Percentiles rank a stretch among this genome's conserved stretches.
Conservation (phyloP, 139 green algal genomes). For the Yamagishiella unicocca region DNA sequence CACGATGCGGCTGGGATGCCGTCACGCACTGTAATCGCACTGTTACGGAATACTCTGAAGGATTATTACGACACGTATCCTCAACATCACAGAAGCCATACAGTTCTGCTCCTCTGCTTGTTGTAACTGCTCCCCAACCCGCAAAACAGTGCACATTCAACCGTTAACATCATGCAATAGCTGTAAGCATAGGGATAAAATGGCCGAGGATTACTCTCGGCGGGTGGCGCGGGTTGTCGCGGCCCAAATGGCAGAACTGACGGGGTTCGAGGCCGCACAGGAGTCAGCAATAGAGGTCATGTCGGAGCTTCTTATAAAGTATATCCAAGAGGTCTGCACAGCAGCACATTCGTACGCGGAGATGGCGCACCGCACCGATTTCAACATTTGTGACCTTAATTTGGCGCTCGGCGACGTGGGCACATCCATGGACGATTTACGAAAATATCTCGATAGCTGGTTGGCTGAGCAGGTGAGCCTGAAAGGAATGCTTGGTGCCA, state of each 20-base stretch:
- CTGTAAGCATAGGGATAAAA: too few relatives aligned
- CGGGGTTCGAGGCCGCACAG: slow-evolving; percentile 83
- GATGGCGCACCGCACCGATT: slow-evolving; percentile 76
- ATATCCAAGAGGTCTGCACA: slow-evolving; percentile 76
- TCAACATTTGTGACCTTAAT: slow-evolving; percentile 80
- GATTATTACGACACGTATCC: too few relatives aligned
- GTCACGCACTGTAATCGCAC: too few relatives aligned
- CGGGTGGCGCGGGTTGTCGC: slow-evolving; percentile 69
- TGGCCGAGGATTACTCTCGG: slow-evolving; percentile 81
- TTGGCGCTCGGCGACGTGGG: slow-evolving; percentile 85
- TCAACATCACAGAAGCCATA: too few relatives aligned
- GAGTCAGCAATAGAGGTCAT: slow-evolving; percentile 82
- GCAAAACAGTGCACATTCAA: too few relatives aligned
- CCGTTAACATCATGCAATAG: too few relatives aligned
- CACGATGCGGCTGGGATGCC: too few relatives aligned
- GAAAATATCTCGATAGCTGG: slow-evolving; percentile 48
- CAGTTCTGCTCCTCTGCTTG: too few relatives aligned
- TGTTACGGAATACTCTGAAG: too few relatives aligned
- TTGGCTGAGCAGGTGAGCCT: slow-evolving; percentile 35
- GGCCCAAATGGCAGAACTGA: slow-evolving; percentile 73
- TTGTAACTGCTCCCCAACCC: too few relatives aligned
- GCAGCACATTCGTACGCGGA: slow-evolving; percentile 81
- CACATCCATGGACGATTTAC: slow-evolving; percentile 68
- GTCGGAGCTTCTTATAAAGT: slow-evolving; percentile 85
- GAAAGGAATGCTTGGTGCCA: too few relatives aligned